A percentile compares a stretch with the other conserved stretches of the same genome.
These are phyloP conservation scores for Nemania sp. DNA, from an alignment of 2,329 filamentous ascomycete genomes.

Conservation along the genomic window DNA sequence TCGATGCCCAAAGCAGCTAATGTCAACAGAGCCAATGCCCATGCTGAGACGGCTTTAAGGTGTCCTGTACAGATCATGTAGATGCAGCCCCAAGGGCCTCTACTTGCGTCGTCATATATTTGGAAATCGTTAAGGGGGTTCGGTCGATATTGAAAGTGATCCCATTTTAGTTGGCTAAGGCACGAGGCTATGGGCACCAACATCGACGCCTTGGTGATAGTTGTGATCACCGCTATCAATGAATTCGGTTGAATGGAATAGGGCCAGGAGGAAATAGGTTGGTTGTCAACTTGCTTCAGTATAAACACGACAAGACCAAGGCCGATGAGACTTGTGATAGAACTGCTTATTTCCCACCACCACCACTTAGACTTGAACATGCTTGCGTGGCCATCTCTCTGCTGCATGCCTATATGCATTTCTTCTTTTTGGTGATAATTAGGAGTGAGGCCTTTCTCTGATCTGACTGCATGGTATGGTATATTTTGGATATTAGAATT, in stretches of 20 bases:
- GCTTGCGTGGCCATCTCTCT: too few relatives aligned
- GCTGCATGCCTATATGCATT: too few relatives aligned
- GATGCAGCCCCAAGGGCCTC: conserved; percentile 34
- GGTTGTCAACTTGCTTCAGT: background rate
- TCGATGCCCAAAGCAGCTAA: conserved; percentile 21
- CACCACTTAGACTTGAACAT: too few relatives aligned
- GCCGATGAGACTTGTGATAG: conserved; percentile 1
- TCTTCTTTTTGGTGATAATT: too few relatives aligned
- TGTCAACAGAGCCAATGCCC: conserved; percentile 10
- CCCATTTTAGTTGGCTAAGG: conserved; percentile 44
- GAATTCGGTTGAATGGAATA: conserved; percentile 38
- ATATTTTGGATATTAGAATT: too few relatives aligned
- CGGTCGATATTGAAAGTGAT: conserved; percentile 29
- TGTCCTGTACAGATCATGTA: background rate
- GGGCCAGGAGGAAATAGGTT: conserved; percentile 1
- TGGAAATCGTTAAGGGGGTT: conserved; percentile 34
- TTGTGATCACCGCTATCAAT: conserved; percentile 40
- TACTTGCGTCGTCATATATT: conserved; percentile 36
- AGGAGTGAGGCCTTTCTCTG: too few relatives aligned
- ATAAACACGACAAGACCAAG: background rate
- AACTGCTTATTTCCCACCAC: conserved; percentile 22
- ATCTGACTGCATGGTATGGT: too few relatives aligned
- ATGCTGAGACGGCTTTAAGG: background rate
- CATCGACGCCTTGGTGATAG: conserved; percentile 37
- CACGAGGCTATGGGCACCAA: conserved; percentile 38